Evolutionary conservation across 371 early-diverging fungal species (phyloP), one percentile per base, ranked within the genome.

Genomic region (Smittium culicis): DNA sequence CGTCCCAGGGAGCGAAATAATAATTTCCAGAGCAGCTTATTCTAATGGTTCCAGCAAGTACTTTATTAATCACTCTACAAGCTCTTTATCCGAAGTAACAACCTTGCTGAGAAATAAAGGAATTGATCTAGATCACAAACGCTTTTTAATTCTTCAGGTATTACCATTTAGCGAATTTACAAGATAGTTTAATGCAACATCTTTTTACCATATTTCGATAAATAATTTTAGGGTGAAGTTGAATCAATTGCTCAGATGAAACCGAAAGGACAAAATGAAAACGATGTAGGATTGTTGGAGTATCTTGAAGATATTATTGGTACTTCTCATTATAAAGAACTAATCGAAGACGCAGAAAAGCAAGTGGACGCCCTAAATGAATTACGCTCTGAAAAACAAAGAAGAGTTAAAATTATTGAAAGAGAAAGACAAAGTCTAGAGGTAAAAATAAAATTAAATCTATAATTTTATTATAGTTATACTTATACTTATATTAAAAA

Each of bases 291-390:
- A 0, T 77, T 99, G 61, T 82, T 99, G 8, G 99, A 99, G 77
- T 99, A 99, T 75, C 79, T 99, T 45, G 99, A 99, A 75, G 99
- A 99, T 77, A 99, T 99, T 62, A 99, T 99, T 64, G 99, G 99
- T 8, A 99, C 99, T 1, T 83, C 88, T 1, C 77, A 81, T 59
- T 98, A 92, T 75, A 93, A 96, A 77, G 83, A 81, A 25, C 83
- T 85, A 29, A 99, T 99, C 68, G 93, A 94, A 69, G 80, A 85
- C 16, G 80, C 88, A 1, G 82, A 74, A 54, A 70, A 73, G 31
- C 73, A 77, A 31, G 74, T 96, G 1, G 94, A 96, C 45, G 76
- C 78, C 17, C 67, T 93, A 60, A 87, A 85, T 62, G 88, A 87
- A 63, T 86, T 85, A 62, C 82, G 94, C 28, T 81, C 86, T 11